phyloP scores from a whole-genome alignment of 257 asterid species.

The Perilla frutescens region DNA sequence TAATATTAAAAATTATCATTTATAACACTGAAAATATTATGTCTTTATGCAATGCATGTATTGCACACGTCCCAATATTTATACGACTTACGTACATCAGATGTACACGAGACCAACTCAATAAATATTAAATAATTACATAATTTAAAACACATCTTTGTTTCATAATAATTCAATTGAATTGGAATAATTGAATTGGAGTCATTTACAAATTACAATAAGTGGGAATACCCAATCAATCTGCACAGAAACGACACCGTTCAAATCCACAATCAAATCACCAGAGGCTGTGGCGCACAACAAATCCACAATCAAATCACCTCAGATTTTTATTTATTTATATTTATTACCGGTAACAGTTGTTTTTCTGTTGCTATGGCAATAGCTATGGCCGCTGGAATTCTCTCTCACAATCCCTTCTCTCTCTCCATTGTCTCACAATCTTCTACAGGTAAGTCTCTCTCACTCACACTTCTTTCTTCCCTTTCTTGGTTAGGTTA shows the following conservation, averaged over 20 bases:
- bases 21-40: no score
- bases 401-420: constrained; percentile 47
- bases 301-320: neutral
- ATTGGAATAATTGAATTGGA: no score
- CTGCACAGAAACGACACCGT: constrained; percentile 27
- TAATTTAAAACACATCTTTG: no score
- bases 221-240: no score
- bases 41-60: no score
- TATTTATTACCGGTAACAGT: neutral
- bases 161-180: no score
- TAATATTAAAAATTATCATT: no score
- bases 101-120: no score
- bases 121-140: no score
- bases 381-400: constrained; percentile 53
- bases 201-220: no score
- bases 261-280: neutral
- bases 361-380: constrained; percentile 42
- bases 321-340: neutral
- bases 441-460: constrained; percentile 47
- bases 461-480: neutral
- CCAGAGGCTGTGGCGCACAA: constrained; percentile 37
- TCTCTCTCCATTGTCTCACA: constrained; percentile 59
- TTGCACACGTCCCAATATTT: no score
- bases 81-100: no score
- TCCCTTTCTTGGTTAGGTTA: neutral